Evolutionary conservation across 2,329 filamentous ascomycete species (phyloP).

Genomic region (Raffaelea deltoideospora): DNA sequence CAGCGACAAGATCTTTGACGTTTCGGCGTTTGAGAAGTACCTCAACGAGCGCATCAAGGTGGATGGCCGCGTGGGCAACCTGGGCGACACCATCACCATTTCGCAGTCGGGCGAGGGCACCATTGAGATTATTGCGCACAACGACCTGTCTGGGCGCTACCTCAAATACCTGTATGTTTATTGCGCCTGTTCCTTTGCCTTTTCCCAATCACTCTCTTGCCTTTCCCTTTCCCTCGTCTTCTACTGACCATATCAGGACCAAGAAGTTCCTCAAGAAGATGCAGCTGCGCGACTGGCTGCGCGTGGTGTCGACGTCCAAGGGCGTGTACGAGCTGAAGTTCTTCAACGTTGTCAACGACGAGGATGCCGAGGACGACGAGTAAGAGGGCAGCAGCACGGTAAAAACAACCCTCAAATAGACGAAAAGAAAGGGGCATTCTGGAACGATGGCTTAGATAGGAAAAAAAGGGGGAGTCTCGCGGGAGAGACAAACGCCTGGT

Average conservation of each 20-base stretch:
- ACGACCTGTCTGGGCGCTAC: slow-evolving; percentile 96
- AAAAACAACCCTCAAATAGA: background rate
- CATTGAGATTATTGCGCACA: slow-evolving; percentile 95
- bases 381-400: no score
- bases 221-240: no score
- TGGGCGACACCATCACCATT: slow-evolving; percentile 85
- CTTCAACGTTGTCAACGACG: slow-evolving; percentile 99
- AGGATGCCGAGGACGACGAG: slow-evolving; percentile 95
- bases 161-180: slow-evolving; percentile 89
- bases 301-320: slow-evolving; percentile 93
- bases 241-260: slow-evolving; percentile 44
- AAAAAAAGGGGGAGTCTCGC: no score
- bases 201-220: background rate
- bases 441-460: background rate
- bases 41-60: slow-evolving; percentile 99
- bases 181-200: background rate
- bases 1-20: slow-evolving; percentile 99
- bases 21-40: slow-evolving; percentile 98
- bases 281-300: slow-evolving; percentile 99
- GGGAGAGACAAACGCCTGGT: no score
- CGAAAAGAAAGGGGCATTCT: background rate
- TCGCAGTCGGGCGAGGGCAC: slow-evolving; percentile 88
- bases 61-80: slow-evolving; percentile 93
- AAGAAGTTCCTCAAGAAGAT: slow-evolving; percentile 99
- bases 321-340: slow-evolving; percentile 99